Conservation (phyloP, 495 filamentous ascomycete genomes). For the Pyrenula massariospora region DNA sequence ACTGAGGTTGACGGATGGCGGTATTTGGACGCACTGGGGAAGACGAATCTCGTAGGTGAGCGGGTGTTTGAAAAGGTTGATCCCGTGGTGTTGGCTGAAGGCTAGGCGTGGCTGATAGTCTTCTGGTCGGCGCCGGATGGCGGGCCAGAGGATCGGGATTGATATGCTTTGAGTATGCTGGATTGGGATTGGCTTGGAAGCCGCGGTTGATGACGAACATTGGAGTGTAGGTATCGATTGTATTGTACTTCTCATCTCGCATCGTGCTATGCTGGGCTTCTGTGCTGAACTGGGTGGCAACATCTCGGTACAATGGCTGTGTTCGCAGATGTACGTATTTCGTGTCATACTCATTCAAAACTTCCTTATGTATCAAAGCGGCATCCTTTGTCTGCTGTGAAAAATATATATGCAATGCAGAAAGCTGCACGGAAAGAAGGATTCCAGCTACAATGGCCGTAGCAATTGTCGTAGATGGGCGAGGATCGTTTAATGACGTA, state of each 20-base stretch:
- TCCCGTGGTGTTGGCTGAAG: conserved; percentile 14
- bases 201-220: conserved; percentile 66
- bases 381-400: conserved; percentile 77
- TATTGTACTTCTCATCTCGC: conserved; percentile 32
- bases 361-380: conserved; percentile 75
- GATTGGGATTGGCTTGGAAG: conserved; percentile 79
- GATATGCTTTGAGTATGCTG: conserved; percentile 70
- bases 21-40: conserved; percentile 35
- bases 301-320: conserved; percentile 70
- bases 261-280: conserved; percentile 24
- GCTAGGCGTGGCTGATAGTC: conserved; percentile 15
- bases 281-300: conserved; percentile 58
- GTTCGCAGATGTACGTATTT: conserved; percentile 91
- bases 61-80: conserved; percentile 28
- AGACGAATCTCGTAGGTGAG: conserved; percentile 35
- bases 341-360: conserved; percentile 88
- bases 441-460: conserved; percentile 60
- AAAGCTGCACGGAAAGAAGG: conserved; percentile 68
- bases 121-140: conserved; percentile 5
- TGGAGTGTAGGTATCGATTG: conserved; percentile 64
- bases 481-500: conserved; percentile 56
- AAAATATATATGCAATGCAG: conserved; percentile 56
- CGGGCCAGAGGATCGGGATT: conserved; percentile 46
- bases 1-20: conserved; percentile 47
- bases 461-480: conserved; percentile 74